Evolutionary conservation across 192 early-diverging fungal genomes (phyloP).

Genomic region (Martensiomyces pterosporus): DNA sequence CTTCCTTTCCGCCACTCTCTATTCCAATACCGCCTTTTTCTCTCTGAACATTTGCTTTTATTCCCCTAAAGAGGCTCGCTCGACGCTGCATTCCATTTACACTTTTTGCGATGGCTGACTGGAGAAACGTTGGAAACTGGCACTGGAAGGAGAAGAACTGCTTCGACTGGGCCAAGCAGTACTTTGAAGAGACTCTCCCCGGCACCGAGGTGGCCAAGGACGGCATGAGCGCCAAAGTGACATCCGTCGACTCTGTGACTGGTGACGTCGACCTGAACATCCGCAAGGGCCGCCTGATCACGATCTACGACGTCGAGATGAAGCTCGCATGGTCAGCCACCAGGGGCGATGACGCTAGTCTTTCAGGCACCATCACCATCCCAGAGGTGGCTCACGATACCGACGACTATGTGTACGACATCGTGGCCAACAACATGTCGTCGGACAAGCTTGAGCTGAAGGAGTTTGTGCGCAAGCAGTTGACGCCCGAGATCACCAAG

Average conservation of each 20-base stretch:
- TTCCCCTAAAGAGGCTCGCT: no score
- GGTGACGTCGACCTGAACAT: slow-evolving; percentile 95
- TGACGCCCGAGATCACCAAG: slow-evolving; percentile 59
- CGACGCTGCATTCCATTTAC: no score
- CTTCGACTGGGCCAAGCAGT: slow-evolving; percentile 82
- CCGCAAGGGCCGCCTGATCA: slow-evolving; percentile 93
- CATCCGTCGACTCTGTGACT: slow-evolving; percentile 56
- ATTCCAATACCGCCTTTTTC: neutral
- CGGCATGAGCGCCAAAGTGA: slow-evolving; percentile 55
- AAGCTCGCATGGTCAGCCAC: slow-evolving; percentile 63
- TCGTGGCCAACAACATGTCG: slow-evolving; percentile 47
- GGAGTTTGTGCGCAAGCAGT: slow-evolving; percentile 63
- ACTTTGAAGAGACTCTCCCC: slow-evolving; percentile 65
- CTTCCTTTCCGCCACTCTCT: neutral
- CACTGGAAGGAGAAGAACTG: slow-evolving; percentile 94
- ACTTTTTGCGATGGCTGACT: slow-evolving; percentile 55
- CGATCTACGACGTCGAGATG: slow-evolving; percentile 86
- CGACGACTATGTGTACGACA: slow-evolving; percentile 73
- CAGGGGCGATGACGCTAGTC: slow-evolving; percentile 44
- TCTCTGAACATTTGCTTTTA: neutral
- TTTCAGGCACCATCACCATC: slow-evolving; percentile 71
- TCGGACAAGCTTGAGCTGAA: slow-evolving; percentile 49
- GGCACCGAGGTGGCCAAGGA: slow-evolving; percentile 53
- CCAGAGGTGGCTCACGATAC: slow-evolving; percentile 93
- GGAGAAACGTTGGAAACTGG: slow-evolving; percentile 68